phyloP scores from a whole-genome alignment of 345 rosid species.

The Pugionium cornutum region DNA sequence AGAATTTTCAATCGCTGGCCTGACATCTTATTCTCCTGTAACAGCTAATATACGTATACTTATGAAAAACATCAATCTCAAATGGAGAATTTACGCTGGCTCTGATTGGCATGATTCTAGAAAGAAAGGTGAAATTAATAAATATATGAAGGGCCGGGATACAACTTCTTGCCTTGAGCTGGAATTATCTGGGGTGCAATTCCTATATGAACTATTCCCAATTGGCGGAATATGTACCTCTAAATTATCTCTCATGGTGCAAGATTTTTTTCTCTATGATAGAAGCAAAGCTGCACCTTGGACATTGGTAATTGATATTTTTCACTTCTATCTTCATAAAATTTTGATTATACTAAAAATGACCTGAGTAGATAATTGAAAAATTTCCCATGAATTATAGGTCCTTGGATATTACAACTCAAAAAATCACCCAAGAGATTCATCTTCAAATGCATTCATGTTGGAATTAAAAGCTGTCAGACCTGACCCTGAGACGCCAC shows the following conservation, averaged over 20 bases:
- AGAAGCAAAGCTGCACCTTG: constrained; percentile 73
- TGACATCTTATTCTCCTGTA: constrained; percentile 43
- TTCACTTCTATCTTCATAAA: constrained; percentile 12
- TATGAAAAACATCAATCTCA: constrained; percentile 59
- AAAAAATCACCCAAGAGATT: constrained; percentile 85
- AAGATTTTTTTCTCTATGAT: constrained; percentile 78
- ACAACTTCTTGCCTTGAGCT: constrained; percentile 64
- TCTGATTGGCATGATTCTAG: constrained; percentile 63
- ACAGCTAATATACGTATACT: constrained; percentile 59
- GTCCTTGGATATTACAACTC: constrained; percentile 75
- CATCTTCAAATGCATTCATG: constrained; percentile 77
- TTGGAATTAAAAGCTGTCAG: constrained; percentile 84
- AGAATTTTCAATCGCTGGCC: constrained; percentile 39
- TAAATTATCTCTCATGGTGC: constrained; percentile 62
- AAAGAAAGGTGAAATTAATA: constrained; percentile 36
- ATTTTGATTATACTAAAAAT: constrained; percentile 16
- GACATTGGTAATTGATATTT: constrained; percentile 62
- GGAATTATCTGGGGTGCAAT: constrained; percentile 59
- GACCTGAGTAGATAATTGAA: constrained; percentile 16
- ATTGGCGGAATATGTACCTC: constrained; percentile 61
- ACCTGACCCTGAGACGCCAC: constrained; percentile 84
- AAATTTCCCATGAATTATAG: constrained; percentile 45
- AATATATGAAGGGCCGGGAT: constrained; percentile 54
- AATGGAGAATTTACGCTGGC: constrained; percentile 87
- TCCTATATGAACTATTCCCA: constrained; percentile 64